Evolutionary conservation across 768 basidiomycete genomes (phyloP).

Genomic region (Tylopilus sp.): DNA sequence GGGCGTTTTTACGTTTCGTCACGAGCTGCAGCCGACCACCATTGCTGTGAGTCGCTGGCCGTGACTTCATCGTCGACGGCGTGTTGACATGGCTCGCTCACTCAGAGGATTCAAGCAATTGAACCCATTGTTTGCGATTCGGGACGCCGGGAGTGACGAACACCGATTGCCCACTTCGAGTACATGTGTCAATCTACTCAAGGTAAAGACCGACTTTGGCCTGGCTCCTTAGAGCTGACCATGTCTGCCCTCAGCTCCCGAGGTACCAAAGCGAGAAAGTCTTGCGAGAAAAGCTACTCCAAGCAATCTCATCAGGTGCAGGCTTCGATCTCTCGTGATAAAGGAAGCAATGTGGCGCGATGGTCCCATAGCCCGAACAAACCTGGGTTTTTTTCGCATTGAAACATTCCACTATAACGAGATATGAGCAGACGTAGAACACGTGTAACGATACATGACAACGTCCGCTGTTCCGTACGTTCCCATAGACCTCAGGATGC

Average conservation of each 20-base stretch:
- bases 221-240: not conserved
- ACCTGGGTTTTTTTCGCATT: not conserved
- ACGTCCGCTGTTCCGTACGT: not conserved
- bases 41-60: conserved; percentile 57
- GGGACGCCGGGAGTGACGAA: conserved; percentile 74
- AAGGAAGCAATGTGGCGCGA: not conserved
- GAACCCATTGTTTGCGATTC: conserved; percentile 83
- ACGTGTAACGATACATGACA: conserved; percentile 6
- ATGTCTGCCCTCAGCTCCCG: conserved; percentile 52
- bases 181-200: conserved; percentile 90
- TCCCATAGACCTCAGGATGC: conserved; percentile 16
- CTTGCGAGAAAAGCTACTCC: conserved; percentile 72
- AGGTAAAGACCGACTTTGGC: conserved; percentile 43
- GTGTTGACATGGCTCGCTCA: not conserved
- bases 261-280: conserved; percentile 59
- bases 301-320: conserved; percentile 83
- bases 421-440: not conserved
- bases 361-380: not conserved
- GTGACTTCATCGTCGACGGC: not conserved
- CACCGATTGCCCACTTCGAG: conserved; percentile 70
- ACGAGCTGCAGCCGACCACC: conserved; percentile 92
- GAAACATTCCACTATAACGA: not conserved
- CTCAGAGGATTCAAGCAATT: conserved; percentile 81
- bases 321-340: conserved; percentile 88
- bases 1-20: conserved; percentile 81